Evolutionary conservation across 2,329 filamentous ascomycete species (phyloP).

Genomic region (Colletotrichum agaves): DNA sequence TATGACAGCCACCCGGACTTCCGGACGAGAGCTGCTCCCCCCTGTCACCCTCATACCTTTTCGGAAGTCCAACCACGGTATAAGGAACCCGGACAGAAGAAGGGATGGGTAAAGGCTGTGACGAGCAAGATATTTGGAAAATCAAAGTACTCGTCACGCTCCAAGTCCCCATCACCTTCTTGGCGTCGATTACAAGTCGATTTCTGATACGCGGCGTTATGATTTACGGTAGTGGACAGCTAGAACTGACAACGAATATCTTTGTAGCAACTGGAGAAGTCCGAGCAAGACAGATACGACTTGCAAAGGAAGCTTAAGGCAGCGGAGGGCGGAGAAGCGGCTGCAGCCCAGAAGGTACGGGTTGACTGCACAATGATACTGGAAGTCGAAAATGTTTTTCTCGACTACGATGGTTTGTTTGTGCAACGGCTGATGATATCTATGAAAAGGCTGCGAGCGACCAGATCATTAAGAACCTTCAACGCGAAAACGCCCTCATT

Average conservation of each 20-base stretch:
- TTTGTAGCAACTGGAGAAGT: conserved; percentile 66
- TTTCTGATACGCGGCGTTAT: neutral
- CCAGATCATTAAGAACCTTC: conserved; percentile 73
- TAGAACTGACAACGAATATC: conserved; percentile 40
- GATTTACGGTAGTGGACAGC: neutral
- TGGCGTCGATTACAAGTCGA: conserved; percentile 4
- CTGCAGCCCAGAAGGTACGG: conserved; percentile 65
- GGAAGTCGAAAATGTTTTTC: neutral
- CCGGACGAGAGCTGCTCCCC: conserved; percentile 6
- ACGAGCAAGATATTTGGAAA: conserved; percentile 9
- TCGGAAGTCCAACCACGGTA: neutral
- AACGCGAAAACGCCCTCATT: conserved; percentile 82
- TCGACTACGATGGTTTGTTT: neutral
- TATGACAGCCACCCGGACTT: conserved; percentile 24
- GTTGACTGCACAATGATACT: conserved; percentile 1
- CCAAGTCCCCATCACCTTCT: neutral
- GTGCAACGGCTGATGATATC: neutral
- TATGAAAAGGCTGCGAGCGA: conserved; percentile 59
- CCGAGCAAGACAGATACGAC: conserved; percentile 66
- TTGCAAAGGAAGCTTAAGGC: conserved; percentile 66
- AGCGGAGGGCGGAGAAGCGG: conserved; percentile 59
- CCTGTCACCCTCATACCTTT: conserved; percentile 1
- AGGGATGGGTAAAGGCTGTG: conserved; percentile 13
- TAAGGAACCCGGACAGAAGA: neutral
- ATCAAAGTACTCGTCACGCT: neutral